Conservation (phyloP, 2,329 filamentous ascomycete genomes). For the Aspergillus brunneoviolaceus region DNA sequence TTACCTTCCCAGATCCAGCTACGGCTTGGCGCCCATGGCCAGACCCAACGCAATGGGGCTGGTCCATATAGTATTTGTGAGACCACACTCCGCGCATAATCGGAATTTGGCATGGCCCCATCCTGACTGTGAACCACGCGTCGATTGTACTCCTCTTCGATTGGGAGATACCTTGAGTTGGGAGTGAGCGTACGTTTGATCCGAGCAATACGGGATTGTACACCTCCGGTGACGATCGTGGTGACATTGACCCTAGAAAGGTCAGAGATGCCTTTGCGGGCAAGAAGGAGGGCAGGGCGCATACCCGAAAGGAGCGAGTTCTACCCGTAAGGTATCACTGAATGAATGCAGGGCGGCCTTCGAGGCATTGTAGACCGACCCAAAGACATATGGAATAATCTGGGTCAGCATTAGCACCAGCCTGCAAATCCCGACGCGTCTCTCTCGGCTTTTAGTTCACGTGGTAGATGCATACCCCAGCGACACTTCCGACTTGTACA, state of each 20-base stretch:
- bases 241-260: constrained; percentile 50
- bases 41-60: constrained; percentile 51
- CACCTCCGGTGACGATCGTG: constrained; percentile 60
- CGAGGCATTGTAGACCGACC: constrained; percentile 56
- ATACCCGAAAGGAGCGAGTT: constrained; percentile 52
- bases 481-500: constrained; percentile 47
- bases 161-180: constrained; percentile 53
- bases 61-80: constrained; percentile 51
- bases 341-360: constrained; percentile 62
- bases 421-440: not conserved
- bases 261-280: not conserved
- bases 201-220: constrained; percentile 59
- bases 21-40: constrained; percentile 44
- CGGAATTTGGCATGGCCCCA: constrained; percentile 51
- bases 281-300: constrained; percentile 6
- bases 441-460: not conserved
- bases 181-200: constrained; percentile 48
- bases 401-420: constrained; percentile 13
- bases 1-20: constrained; percentile 52
- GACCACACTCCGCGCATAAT: constrained; percentile 58
- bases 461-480: constrained; percentile 31
- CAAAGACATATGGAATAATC: constrained; percentile 47
- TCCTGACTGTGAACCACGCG: constrained; percentile 56
- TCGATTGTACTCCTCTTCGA: constrained; percentile 52
- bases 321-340: constrained; percentile 58